Conservation (phyloP, 106 monocot species). For the Platanthera guangdongensis region DNA sequence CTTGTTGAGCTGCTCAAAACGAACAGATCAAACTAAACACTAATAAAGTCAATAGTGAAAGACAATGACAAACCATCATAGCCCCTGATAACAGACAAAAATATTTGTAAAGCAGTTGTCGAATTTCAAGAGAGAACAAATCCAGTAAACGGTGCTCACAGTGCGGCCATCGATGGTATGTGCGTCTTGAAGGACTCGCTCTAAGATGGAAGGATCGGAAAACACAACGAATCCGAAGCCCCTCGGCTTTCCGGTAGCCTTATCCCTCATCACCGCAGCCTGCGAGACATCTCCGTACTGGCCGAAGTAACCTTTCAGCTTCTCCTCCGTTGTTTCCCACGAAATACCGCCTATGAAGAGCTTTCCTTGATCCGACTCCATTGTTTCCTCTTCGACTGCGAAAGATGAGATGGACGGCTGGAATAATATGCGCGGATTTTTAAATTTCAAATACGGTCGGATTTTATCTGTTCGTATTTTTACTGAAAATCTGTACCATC, state of each 20-base stretch:
- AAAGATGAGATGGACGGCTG: neutral
- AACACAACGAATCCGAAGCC: slow-evolving; percentile 26
- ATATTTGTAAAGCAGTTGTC: neutral
- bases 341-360: slow-evolving; percentile 37
- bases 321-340: slow-evolving; percentile 32
- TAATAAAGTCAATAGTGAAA: neutral
- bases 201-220: slow-evolving; percentile 23
- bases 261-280: slow-evolving; percentile 29
- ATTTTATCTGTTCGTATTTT: no score
- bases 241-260: slow-evolving; percentile 21
- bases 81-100: neutral
- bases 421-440: neutral
- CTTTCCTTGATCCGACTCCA: slow-evolving; percentile 31
- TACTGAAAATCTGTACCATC: no score
- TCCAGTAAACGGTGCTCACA: slow-evolving; percentile 9
- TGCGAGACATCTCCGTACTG: slow-evolving; percentile 23
- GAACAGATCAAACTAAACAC: neutral
- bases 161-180: slow-evolving; percentile 45
- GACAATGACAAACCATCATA: neutral
- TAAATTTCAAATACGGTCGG: no score
- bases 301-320: slow-evolving; percentile 29
- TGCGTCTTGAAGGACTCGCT: slow-evolving; percentile 28
- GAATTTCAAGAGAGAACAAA: neutral
- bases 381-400: neutral
- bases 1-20: no score